Percentiles rank a stretch among this genome's conserved stretches.
phyloP scores from a whole-genome alignment of 2,329 filamentous ascomycete species.

The Iodosphaeria phyllophila region DNA sequence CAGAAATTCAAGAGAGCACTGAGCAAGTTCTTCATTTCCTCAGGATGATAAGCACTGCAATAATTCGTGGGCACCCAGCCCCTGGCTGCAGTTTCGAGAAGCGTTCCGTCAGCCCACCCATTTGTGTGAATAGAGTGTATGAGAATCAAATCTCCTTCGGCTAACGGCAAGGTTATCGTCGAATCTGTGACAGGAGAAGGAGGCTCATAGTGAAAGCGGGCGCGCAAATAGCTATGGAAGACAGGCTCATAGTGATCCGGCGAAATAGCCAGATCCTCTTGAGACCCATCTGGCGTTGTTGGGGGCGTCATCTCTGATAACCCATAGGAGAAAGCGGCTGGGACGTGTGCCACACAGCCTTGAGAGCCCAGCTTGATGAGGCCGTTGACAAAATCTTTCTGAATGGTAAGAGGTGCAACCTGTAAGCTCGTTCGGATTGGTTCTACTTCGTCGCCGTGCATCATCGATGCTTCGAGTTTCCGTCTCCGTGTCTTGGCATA shows the following conservation, averaged over 20 bases:
- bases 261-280: constrained; percentile 32
- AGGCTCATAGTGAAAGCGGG: constrained; percentile 84
- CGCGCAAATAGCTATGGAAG: constrained; percentile 88
- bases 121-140: constrained; percentile 96
- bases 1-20: constrained; percentile 81
- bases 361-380: constrained; percentile 12
- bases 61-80: constrained; percentile 98
- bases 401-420: constrained; percentile 38
- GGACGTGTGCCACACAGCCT: constrained; percentile 9
- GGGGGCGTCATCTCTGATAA: constrained; percentile 51
- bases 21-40: constrained; percentile 68
- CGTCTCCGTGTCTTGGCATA: too few relatives aligned
- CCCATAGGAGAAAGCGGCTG: constrained; percentile 9
- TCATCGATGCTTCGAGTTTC: constrained; percentile 23
- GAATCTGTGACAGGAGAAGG: constrained; percentile 59
- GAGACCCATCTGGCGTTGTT: constrained; percentile 50
- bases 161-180: constrained; percentile 74
- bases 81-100: constrained; percentile 66
- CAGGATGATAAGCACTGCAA: constrained; percentile 84
- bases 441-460: constrained; percentile 27
- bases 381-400: too few relatives aligned
- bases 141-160: constrained; percentile 79
- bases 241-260: constrained; percentile 35
- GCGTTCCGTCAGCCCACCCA: constrained; percentile 92
- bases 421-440: constrained; percentile 36